Evolutionary conservation across 2,329 filamentous ascomycete genomes (phyloP), one percentile per base, ranked within the genome.

Genomic region (Chalaropsis ovoidea): DNA sequence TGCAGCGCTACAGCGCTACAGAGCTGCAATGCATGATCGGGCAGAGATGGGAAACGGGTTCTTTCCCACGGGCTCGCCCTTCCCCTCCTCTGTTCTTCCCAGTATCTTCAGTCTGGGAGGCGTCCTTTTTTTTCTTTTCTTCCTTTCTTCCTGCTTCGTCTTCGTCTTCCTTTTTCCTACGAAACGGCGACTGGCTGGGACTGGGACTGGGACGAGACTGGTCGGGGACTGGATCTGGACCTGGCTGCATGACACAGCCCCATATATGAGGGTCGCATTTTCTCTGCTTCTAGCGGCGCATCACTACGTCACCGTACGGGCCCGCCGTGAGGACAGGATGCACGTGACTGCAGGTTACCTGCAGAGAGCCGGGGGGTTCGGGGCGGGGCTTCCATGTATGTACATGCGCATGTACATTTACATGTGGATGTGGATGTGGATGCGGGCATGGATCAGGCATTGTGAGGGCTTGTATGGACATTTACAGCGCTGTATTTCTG

Each of bases 261-360:
- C 41, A 3, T 61, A 61, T 43, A 10, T 19, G n/a, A 41, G 24
- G 52, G 52, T 56, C 27, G 52, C 52, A 56, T 56, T 56, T 19
- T 27, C 17, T 31, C 27, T 13, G 17, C 1, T 17, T 49, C 45
- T 24, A 49, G 17, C 11, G 17, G 22, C 15, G 52, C 52, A 56
- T 31, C 22, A 15, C 52, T 27, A 56, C 52, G 52, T 56, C 52
- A 56, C 24, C 11, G 52, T 15, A 56, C 27, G 52, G 52, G 22
- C 24, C 19, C 13, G 4, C 11, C 52, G 22, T 17, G 22, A 56
- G 22, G 24, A 5, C 7, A 19, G 11, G 22, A 17, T 24, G 11
- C 52, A 56, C 11, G 22, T 56, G 52, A 27, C 24, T 56, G 52
- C 11, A 31, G 52, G 27, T 11, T n/a, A 17, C 11, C 52, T 56